Evolutionary conservation across 768 basidiomycete genomes (phyloP).

Genomic region (Tulasnella sp.): DNA sequence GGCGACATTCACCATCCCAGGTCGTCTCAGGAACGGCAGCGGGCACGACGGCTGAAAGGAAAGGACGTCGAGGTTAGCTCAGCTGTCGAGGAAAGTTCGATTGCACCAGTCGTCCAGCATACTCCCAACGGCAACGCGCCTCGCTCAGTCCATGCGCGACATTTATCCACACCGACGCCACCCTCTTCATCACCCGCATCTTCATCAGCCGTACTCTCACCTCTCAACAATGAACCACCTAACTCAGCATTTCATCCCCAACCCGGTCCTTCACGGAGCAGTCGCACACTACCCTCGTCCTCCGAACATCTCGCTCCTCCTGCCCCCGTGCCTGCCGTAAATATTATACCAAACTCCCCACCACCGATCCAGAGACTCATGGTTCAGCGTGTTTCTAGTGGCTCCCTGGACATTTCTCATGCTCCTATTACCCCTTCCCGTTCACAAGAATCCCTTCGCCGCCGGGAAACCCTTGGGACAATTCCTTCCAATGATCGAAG

Average conservation of each 20-base stretch:
- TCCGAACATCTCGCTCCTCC: neutral
- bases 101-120: neutral
- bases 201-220: neutral
- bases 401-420: slow-evolving; percentile 9
- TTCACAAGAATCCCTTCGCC: neutral
- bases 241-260: neutral
- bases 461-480: neutral
- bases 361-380: neutral
- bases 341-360: slow-evolving; percentile 5
- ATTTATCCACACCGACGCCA: neutral
- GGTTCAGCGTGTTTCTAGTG: neutral
- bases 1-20: slow-evolving; percentile 7
- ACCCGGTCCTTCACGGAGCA: neutral
- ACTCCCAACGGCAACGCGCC: neutral
- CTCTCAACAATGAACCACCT: neutral
- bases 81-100: slow-evolving; percentile 19
- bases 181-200: neutral
- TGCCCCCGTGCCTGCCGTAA: neutral
- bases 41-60: slow-evolving; percentile 8
- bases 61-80: slow-evolving; percentile 7
- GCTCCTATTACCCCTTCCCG: neutral
- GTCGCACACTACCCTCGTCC: neutral
- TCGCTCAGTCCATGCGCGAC: neutral
- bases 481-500: neutral
- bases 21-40: slow-evolving; percentile 23